Conservation (phyloP, 2,329 filamentous ascomycete genomes). For the Niveomyces coronatus region DNA sequence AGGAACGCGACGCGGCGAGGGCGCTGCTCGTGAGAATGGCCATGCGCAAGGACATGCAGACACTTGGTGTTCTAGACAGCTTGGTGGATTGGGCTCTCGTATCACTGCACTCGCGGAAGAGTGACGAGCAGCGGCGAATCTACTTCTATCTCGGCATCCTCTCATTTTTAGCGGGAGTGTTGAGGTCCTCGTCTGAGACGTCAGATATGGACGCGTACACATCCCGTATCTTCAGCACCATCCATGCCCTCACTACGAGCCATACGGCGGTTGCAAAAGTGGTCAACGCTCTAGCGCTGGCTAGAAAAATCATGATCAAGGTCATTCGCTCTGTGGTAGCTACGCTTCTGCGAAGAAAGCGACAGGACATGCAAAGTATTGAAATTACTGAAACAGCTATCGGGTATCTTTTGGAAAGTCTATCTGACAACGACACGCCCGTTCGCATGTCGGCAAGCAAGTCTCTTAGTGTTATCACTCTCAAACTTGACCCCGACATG, state of each 20-base stretch:
- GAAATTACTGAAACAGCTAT: conserved; percentile 70
- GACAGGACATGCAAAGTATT: conserved; percentile 30
- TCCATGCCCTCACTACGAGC: conserved; percentile 46
- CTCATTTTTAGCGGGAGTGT: conserved; percentile 66
- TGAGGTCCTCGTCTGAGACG: conserved; percentile 58
- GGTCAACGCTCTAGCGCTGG: conserved; percentile 64
- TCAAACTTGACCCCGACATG: conserved; percentile 72
- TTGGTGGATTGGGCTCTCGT: conserved; percentile 62
- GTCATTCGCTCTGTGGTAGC: conserved; percentile 66
- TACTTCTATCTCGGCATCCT: conserved; percentile 73
- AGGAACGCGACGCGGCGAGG: conserved; percentile 84
- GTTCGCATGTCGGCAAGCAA: conserved; percentile 89
- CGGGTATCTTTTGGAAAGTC: conserved; percentile 64
- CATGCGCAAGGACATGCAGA: conserved; percentile 83
- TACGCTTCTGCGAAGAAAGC: conserved; percentile 47
- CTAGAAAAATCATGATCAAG: conserved; percentile 75
- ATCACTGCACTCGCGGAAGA: conserved; percentile 39
- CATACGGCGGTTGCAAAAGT: conserved; percentile 37
- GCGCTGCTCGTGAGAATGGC: conserved; percentile 69
- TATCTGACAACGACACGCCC: conserved; percentile 83
- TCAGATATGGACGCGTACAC: conserved; percentile 63
- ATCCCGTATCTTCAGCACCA: conserved; percentile 52
- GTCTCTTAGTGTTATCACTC: conserved; percentile 74
- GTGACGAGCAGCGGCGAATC: conserved; percentile 35
- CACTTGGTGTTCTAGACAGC: conserved; percentile 55